Evolutionary conservation across 129 eudicot species (phyloP).

Genomic region (Arctium lappa): DNA sequence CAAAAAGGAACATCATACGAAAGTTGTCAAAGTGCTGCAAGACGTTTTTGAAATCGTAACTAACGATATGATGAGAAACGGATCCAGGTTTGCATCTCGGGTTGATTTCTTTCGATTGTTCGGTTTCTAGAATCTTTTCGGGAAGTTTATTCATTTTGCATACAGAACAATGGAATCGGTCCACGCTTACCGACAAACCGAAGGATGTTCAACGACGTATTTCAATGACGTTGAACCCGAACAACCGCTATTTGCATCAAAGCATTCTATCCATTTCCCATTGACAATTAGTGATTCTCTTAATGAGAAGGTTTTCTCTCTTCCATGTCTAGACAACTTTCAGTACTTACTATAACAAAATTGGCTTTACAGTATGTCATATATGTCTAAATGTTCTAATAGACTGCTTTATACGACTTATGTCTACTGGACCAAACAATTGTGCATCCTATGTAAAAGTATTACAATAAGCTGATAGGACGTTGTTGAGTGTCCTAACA

Average conservation of each 20-base stretch:
- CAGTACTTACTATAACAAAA: not conserved
- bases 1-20: slow-evolving; percentile 50
- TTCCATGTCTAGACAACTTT: not conserved
- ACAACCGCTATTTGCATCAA: slow-evolving; percentile 84
- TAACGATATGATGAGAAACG: slow-evolving; percentile 66
- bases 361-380: not conserved
- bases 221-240: slow-evolving; percentile 52
- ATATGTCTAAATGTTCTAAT: not conserved
- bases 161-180: slow-evolving; percentile 64
- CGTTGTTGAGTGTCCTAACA: not conserved
- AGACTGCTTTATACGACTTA: not conserved
- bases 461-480: not conserved
- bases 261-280: slow-evolving; percentile 84
- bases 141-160: slow-evolving; percentile 6
- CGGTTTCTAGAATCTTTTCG: slow-evolving; percentile 15
- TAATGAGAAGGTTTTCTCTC: slow-evolving; percentile 51
- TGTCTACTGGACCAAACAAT: not conserved
- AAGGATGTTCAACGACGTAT: slow-evolving; percentile 38
- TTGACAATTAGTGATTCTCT: slow-evolving; percentile 63
- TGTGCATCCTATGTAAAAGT: not conserved
- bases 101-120: slow-evolving; percentile 3
- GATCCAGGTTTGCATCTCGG: slow-evolving; percentile 62
- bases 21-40: slow-evolving; percentile 81
- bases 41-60: slow-evolving; percentile 83
- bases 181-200: slow-evolving; percentile 37